Evolutionary conservation across 805 yeast genomes (phyloP).

Genomic region (Wickerhamomyces subpelliculosus): DNA sequence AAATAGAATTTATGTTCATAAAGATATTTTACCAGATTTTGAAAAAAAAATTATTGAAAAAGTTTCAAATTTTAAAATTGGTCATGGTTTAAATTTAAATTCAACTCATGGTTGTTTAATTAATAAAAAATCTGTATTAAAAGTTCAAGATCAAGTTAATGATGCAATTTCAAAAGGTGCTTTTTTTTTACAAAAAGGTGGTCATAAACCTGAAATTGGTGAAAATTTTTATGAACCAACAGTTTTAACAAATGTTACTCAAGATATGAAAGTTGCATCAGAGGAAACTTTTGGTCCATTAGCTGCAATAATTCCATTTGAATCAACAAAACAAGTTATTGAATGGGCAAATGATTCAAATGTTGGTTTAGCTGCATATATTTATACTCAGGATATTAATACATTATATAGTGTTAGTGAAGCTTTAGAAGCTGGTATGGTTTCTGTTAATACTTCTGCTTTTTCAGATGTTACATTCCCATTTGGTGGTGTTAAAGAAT

Average conservation of each 20-base stretch:
- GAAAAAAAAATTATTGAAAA: slow-evolving; percentile 33
- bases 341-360: slow-evolving; percentile 46
- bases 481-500: slow-evolving; percentile 57
- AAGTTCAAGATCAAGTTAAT: slow-evolving; percentile 45
- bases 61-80: slow-evolving; percentile 43
- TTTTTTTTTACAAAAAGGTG: slow-evolving; percentile 42
- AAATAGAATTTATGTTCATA: slow-evolving; percentile 51
- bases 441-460: slow-evolving; percentile 51
- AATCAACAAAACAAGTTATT: slow-evolving; percentile 47
- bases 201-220: slow-evolving; percentile 42
- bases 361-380: slow-evolving; percentile 54
- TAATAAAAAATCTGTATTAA: slow-evolving; percentile 40
- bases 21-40: slow-evolving; percentile 42
- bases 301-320: slow-evolving; percentile 49
- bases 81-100: slow-evolving; percentile 46
- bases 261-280: slow-evolving; percentile 39
- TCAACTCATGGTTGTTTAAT: slow-evolving; percentile 55
- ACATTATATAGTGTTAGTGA: slow-evolving; percentile 47
- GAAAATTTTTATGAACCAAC: slow-evolving; percentile 49
- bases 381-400: slow-evolving; percentile 45
- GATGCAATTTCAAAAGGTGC: slow-evolving; percentile 56
- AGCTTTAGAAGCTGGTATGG: slow-evolving; percentile 59
- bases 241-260: slow-evolving; percentile 44
- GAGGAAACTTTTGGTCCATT: slow-evolving; percentile 67
- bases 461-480: slow-evolving; percentile 53